These are phyloP conservation scores for Talaromyces sp. DNA, from an alignment of 2,329 filamentous ascomycete species.

Conservation along the genomic window DNA sequence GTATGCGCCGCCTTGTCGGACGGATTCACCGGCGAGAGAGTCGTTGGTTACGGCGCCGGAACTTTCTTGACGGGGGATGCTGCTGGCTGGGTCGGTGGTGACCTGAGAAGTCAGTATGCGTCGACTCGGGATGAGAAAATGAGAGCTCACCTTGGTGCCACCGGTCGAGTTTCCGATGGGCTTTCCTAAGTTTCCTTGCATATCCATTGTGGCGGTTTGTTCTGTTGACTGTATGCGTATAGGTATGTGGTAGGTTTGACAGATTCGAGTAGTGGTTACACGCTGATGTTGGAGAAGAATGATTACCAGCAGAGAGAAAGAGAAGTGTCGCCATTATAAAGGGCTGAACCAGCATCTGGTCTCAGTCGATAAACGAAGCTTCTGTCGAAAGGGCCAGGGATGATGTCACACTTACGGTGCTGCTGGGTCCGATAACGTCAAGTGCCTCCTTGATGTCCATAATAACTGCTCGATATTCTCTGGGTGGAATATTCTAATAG, in stretches of 20 bases:
- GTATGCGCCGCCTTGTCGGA: slow-evolving; percentile 60
- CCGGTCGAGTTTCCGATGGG: slow-evolving; percentile 33
- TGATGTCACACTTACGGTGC: slow-evolving; percentile 38
- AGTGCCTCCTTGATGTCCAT: slow-evolving; percentile 6
- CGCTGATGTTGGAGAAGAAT: neutral
- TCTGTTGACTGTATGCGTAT: neutral
- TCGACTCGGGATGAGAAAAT: neutral
- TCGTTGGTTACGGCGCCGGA: slow-evolving; percentile 64
- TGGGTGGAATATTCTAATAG: neutral
- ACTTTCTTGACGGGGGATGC: slow-evolving; percentile 58
- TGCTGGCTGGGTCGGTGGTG: slow-evolving; percentile 50
- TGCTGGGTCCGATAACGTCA: slow-evolving; percentile 20
- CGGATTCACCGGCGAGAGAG: slow-evolving; percentile 75
- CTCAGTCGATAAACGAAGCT: neutral
- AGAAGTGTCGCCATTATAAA: slow-evolving; percentile 27
- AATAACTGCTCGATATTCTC: neutral
- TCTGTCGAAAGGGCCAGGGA: neutral
- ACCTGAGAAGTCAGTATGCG: slow-evolving; percentile 22
- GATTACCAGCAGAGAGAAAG: slow-evolving; percentile 7
- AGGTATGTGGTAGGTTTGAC: neutral
- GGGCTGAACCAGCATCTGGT: neutral
- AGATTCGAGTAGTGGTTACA: neutral
- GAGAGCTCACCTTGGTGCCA: slow-evolving; percentile 38
- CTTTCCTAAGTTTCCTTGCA: slow-evolving; percentile 34
- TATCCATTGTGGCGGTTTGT: slow-evolving; percentile 34